Conservation (phyloP, 2,329 filamentous ascomycete genomes). For the Cladosporium sp. region DNA sequence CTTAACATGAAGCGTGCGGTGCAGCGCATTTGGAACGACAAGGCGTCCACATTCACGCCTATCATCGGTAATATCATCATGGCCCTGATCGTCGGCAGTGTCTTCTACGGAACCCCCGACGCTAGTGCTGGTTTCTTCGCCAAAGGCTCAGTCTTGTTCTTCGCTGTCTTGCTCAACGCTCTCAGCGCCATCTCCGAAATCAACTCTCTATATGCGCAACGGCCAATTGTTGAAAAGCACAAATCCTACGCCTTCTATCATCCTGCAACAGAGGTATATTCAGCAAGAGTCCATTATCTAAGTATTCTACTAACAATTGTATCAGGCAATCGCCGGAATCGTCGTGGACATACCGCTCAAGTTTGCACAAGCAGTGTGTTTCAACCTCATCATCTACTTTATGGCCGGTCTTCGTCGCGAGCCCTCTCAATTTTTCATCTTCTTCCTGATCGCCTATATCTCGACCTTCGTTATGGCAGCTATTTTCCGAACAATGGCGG, state of each 20-base stretch:
- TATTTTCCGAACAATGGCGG: constrained; percentile 63
- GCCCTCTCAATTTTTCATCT: constrained; percentile 61
- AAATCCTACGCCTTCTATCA: constrained; percentile 46
- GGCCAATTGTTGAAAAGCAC: constrained; percentile 53
- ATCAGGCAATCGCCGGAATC: constrained; percentile 58
- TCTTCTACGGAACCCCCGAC: constrained; percentile 58
- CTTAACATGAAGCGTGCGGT: constrained; percentile 55
- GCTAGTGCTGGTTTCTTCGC: constrained; percentile 56
- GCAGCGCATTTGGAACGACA: constrained; percentile 56
- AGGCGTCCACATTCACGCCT: constrained; percentile 50
- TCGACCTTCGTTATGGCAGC: constrained; percentile 58
- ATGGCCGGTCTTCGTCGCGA: constrained; percentile 49
- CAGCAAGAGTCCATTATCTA: neutral
- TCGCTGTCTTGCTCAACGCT: constrained; percentile 62
- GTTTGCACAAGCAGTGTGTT: constrained; percentile 52
- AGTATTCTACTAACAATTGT: neutral
- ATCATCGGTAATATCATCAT: constrained; percentile 56
- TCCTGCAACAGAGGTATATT: constrained; percentile 26
- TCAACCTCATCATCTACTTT: constrained; percentile 63
- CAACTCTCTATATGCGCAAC: constrained; percentile 59
- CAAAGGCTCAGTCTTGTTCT: constrained; percentile 61
- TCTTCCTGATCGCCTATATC: constrained; percentile 62
- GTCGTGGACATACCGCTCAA: constrained; percentile 61
- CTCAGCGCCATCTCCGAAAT: constrained; percentile 66
- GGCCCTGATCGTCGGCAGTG: constrained; percentile 62